These are phyloP conservation scores for Lindgomyces ingoldianus DNA, from an alignment of 495 filamentous ascomycete species.

Conservation along the genomic window DNA sequence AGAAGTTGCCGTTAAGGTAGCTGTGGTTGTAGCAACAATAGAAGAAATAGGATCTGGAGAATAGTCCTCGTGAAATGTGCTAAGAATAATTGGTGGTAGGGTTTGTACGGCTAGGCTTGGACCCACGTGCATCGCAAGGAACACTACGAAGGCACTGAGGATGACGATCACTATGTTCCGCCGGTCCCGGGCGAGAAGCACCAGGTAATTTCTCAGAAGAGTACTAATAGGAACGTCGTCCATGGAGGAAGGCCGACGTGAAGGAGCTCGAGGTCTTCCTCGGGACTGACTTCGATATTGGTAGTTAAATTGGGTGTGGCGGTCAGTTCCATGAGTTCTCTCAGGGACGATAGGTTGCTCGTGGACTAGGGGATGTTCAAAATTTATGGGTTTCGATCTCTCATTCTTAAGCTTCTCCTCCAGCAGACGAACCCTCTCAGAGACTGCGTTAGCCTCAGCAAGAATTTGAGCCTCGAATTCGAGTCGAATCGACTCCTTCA, in stretches of 20 bases:
- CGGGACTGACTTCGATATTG: constrained; percentile 5
- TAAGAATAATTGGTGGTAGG: constrained; percentile 4
- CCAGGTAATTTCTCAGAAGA: constrained; percentile 68
- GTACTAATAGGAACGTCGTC: constrained; percentile 43
- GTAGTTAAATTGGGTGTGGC: not conserved
- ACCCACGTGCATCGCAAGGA: constrained; percentile 20
- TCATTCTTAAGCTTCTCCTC: constrained; percentile 27
- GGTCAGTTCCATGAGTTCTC: no score
- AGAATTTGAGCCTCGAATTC: constrained; percentile 24
- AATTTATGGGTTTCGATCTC: not conserved
- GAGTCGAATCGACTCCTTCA: constrained; percentile 24
- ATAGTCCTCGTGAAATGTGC: not conserved
- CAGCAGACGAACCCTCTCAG: constrained; percentile 18
- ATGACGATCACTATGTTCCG: constrained; percentile 70
- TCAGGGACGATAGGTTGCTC: no score
- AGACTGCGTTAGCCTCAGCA: constrained; percentile 14
- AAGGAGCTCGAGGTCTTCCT: constrained; percentile 11
- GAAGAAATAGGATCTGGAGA: not conserved
- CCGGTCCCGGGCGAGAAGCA: constrained; percentile 65
- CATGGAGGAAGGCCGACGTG: not conserved
- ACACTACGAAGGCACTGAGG: constrained; percentile 43
- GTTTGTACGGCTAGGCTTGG: not conserved
- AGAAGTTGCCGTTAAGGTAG: constrained; percentile 19
- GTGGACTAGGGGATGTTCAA: not conserved
- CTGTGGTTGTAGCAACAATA: constrained; percentile 23